These are phyloP conservation scores for Diaporthe batatas DNA, from an alignment of 2,329 filamentous ascomycete genomes.

Conservation along the genomic window DNA sequence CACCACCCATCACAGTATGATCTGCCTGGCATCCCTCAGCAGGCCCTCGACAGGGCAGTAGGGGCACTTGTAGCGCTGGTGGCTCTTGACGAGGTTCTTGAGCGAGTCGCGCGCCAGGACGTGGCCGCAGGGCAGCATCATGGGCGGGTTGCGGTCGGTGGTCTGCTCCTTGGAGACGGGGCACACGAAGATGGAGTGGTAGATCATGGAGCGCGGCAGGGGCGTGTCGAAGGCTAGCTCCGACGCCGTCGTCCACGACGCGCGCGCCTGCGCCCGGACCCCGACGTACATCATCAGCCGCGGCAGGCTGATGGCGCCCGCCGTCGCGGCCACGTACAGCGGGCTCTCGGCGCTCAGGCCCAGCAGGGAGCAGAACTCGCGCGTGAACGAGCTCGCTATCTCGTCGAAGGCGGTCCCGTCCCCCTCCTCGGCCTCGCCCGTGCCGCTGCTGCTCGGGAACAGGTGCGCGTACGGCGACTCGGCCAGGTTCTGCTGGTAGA, in stretches of 20 bases:
- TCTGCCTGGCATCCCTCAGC: slow-evolving; percentile 80
- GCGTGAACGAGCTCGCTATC: slow-evolving; percentile 87
- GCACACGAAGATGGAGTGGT: slow-evolving; percentile 98
- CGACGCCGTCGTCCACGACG: slow-evolving; percentile 93
- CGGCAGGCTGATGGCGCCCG: slow-evolving; percentile 91
- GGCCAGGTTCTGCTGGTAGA: slow-evolving; percentile 80
- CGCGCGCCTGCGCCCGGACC: slow-evolving; percentile 89
- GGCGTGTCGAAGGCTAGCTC: slow-evolving; percentile 86
- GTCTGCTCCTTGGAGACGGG: slow-evolving; percentile 97
- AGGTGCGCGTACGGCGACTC: slow-evolving; percentile 83
- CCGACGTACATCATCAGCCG: slow-evolving; percentile 88
- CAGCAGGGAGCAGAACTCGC: slow-evolving; percentile 93
- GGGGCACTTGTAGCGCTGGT: slow-evolving; percentile 87
- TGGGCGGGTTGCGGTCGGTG: slow-evolving; percentile 91
- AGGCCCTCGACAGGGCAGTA: slow-evolving; percentile 92
- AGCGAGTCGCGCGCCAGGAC: slow-evolving; percentile 90
- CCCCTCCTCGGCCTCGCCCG: neutral
- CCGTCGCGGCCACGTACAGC: slow-evolving; percentile 91
- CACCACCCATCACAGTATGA: slow-evolving; percentile 66
- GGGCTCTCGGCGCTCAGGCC: slow-evolving; percentile 92
- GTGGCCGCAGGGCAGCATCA: slow-evolving; percentile 97
- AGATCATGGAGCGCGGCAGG: slow-evolving; percentile 73
- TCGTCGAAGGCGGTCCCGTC: slow-evolving; percentile 73
- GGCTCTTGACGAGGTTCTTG: slow-evolving; percentile 81
- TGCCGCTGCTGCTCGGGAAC: slow-evolving; percentile 73